Percentiles rank a stretch among this genome's conserved stretches.
Evolutionary conservation across 768 basidiomycete genomes (phyloP).

Genomic region (Lactarius trivialis): DNA sequence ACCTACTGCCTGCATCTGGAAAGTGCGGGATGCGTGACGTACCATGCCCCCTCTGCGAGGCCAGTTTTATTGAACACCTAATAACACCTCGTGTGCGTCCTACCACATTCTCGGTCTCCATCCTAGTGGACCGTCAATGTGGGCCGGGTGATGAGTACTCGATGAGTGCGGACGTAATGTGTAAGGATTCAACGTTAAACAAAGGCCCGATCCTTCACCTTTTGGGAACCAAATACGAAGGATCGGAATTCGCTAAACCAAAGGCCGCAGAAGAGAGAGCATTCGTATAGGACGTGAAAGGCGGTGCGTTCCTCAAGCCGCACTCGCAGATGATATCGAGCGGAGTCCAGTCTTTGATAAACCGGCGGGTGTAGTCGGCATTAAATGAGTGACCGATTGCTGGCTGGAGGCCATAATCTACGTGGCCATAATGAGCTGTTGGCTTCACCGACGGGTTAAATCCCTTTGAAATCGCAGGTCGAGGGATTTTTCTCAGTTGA

Average conservation of each 20-base stretch:
- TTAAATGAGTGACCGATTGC: too few species aligned
- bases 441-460: background rate
- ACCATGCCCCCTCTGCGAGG: slow-evolving; percentile 19
- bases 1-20: slow-evolving; percentile 24
- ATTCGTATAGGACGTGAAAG: too few species aligned
- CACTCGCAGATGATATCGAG: too few species aligned
- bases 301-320: too few species aligned
- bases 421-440: background rate
- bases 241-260: too few species aligned
- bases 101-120: slow-evolving; percentile 26
- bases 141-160: slow-evolving; percentile 4
- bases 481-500: background rate
- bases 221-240: too few species aligned
- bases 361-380: too few species aligned
- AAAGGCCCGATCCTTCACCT: too few species aligned
- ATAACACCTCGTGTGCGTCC: slow-evolving; percentile 25
- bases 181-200: background rate
- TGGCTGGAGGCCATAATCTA: background rate
- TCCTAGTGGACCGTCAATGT: slow-evolving; percentile 21
- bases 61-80: slow-evolving; percentile 22
- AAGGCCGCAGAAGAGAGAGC: too few species aligned
- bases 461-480: background rate
- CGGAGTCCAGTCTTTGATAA: too few species aligned
- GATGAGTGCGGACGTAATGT: background rate
- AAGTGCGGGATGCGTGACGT: slow-evolving; percentile 25